Conservation (phyloP, 208 protist species). For the Crithidia mellificae region DNA sequence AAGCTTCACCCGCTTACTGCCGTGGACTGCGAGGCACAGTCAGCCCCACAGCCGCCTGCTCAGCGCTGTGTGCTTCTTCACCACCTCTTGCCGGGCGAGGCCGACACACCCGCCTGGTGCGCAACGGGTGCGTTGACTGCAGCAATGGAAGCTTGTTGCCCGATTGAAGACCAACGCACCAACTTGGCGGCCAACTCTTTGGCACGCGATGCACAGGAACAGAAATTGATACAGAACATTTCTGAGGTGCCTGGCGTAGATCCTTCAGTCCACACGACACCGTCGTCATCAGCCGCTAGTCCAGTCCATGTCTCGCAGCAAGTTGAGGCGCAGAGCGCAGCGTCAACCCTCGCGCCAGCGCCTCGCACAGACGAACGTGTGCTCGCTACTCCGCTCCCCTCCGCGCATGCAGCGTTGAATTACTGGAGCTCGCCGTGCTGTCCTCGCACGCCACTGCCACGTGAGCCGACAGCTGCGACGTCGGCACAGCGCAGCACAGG, state of each 20-base stretch:
- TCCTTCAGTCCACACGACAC: neutral
- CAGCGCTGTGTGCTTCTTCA: constrained; percentile 6
- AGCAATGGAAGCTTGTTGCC: constrained; percentile 4
- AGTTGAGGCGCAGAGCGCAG: neutral
- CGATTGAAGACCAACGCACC: neutral
- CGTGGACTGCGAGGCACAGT: neutral
- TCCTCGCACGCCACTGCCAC: neutral
- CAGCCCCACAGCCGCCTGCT: neutral
- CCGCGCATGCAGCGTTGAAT: constrained; percentile 1
- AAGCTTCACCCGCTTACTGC: constrained; percentile 5
- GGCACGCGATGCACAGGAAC: too few relatives aligned
- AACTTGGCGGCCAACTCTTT: too few relatives aligned
- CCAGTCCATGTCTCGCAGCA: too few relatives aligned
- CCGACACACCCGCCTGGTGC: neutral
- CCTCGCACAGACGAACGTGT: neutral
- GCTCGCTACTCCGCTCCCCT: neutral
- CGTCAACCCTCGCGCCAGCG: neutral
- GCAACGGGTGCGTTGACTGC: neutral
- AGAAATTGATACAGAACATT: too few relatives aligned
- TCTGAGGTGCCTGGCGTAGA: too few relatives aligned
- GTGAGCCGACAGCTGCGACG: too few relatives aligned
- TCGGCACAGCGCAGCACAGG: too few relatives aligned
- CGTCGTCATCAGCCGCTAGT: neutral
- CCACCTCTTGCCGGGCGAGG: too few relatives aligned
- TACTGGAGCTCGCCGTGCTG: constrained; percentile 26